phyloP scores from a whole-genome alignment of 768 basidiomycete genomes.

The Rhodotorula diobovata region DNA sequence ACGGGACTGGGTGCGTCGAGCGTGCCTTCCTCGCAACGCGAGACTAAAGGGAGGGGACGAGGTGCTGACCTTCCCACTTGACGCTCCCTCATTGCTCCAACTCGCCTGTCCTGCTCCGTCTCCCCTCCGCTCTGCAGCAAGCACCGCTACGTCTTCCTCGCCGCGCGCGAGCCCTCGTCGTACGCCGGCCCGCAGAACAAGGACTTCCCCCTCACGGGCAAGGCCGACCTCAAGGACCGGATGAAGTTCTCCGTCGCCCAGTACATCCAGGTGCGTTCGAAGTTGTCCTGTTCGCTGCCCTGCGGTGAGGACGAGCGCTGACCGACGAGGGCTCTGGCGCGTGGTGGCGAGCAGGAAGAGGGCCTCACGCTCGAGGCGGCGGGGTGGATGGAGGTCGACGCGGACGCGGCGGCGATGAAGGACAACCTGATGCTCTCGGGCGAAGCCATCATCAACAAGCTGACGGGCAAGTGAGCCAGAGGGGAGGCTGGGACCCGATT shows the following conservation, averaged over 20 bases:
- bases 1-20: slow-evolving; percentile 2
- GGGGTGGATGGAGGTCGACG: slow-evolving; percentile 23
- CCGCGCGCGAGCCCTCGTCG: slow-evolving; percentile 3
- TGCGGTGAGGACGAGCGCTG: neutral
- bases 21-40: neutral
- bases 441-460: slow-evolving; percentile 20
- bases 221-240: slow-evolving; percentile 23
- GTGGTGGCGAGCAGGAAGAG: slow-evolving; percentile 9
- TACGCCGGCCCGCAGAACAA: slow-evolving; percentile 13
- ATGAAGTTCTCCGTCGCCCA: neutral
- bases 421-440: slow-evolving; percentile 20
- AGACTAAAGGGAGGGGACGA: too few species aligned
- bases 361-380: slow-evolving; percentile 21
- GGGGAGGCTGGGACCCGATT: too few species aligned
- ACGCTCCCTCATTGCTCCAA: too few species aligned
- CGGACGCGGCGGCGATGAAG: neutral
- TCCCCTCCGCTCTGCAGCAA: neutral
- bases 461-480: slow-evolving; percentile 6
- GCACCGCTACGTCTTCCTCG: slow-evolving; percentile 30
- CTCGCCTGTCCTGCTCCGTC: too few species aligned
- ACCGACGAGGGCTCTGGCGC: too few species aligned
- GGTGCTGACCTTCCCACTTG: neutral
- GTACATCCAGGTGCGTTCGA: slow-evolving; percentile 11
- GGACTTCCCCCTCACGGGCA: slow-evolving; percentile 9
- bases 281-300: too few species aligned